phyloP scores from a whole-genome alignment of 2,329 filamentous ascomycete genomes.

The Myriosclerotinia duriaeana region DNA sequence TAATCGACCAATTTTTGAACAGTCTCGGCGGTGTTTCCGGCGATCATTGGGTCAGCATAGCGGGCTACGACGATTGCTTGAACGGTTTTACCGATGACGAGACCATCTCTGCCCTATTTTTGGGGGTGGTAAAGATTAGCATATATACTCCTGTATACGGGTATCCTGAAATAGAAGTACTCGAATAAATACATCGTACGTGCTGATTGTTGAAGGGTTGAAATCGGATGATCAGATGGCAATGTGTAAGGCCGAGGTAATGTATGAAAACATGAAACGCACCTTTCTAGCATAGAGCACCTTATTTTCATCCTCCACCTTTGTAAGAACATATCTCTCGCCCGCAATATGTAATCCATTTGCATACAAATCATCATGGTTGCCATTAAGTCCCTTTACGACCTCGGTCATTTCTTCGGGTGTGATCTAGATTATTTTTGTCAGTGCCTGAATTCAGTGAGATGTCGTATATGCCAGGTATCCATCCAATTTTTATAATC shows the following conservation, averaged over 20 bases:
- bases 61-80: conserved; percentile 87
- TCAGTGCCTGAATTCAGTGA: conserved; percentile 14
- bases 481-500: neutral
- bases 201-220: neutral
- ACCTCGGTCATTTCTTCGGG: conserved; percentile 61
- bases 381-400: conserved; percentile 51
- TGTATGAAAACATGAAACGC: conserved; percentile 38
- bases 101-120: conserved; percentile 70
- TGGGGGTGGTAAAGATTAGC: conserved; percentile 10
- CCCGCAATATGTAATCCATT: conserved; percentile 75
- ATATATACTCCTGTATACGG: neutral
- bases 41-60: conserved; percentile 72
- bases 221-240: neutral
- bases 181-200: too few species aligned
- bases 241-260: neutral
- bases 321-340: conserved; percentile 75
- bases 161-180: neutral
- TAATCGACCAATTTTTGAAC: conserved; percentile 87
- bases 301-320: conserved; percentile 68
- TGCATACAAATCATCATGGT: conserved; percentile 61
- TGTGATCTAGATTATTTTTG: conserved; percentile 47
- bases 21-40: conserved; percentile 72
- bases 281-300: conserved; percentile 84
- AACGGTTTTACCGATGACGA: conserved; percentile 81
- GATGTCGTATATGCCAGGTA: neutral